A percentile compares a stretch with the other conserved stretches of the same genome.
These are phyloP conservation scores for Phytophthora tubulina DNA, from an alignment of 352 stramenopile genomes.

Conservation along the genomic window DNA sequence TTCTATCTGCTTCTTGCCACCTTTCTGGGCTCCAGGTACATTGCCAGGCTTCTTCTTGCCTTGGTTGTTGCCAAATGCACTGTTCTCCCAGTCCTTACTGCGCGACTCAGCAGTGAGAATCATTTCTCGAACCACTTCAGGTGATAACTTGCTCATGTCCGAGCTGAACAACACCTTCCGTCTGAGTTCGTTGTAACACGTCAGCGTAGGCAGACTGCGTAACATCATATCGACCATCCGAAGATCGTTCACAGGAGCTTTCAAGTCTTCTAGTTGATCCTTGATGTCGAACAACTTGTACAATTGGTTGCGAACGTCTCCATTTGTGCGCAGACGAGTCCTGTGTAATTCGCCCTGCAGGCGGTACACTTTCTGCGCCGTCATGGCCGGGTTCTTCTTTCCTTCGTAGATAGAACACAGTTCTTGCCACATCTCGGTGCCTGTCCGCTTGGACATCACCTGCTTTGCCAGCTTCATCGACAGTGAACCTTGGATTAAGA, in stretches of 20 bases:
- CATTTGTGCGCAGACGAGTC: background rate
- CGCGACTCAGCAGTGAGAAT: slow-evolving; percentile 10
- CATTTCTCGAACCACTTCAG: slow-evolving; percentile 13
- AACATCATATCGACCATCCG: slow-evolving; percentile 16
- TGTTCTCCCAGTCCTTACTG: slow-evolving; percentile 10
- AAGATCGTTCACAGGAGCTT: slow-evolving; percentile 5
- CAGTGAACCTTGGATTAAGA: slow-evolving; percentile 2
- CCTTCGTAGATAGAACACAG: background rate
- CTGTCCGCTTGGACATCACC: background rate
- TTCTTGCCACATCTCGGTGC: slow-evolving; percentile 7
- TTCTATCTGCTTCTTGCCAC: background rate
- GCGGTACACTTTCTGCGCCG: slow-evolving; percentile 6
- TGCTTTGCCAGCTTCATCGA: background rate
- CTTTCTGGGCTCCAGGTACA: background rate
- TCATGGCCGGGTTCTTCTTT: slow-evolving; percentile 1
- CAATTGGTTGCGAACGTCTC: background rate
- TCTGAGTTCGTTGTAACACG: slow-evolving; percentile 13
- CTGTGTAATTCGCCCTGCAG: slow-evolving; percentile 2
- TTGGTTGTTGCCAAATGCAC: slow-evolving; percentile 3
- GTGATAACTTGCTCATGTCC: slow-evolving; percentile 21
- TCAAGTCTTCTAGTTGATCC: background rate
- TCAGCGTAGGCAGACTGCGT: slow-evolving; percentile 1
- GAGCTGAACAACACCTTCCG: slow-evolving; percentile 18
- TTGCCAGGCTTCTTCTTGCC: background rate
- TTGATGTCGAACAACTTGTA: slow-evolving; percentile 14